Conservation (phyloP, 805 yeast species). For the Saccharomycopsis sp. region DNA sequence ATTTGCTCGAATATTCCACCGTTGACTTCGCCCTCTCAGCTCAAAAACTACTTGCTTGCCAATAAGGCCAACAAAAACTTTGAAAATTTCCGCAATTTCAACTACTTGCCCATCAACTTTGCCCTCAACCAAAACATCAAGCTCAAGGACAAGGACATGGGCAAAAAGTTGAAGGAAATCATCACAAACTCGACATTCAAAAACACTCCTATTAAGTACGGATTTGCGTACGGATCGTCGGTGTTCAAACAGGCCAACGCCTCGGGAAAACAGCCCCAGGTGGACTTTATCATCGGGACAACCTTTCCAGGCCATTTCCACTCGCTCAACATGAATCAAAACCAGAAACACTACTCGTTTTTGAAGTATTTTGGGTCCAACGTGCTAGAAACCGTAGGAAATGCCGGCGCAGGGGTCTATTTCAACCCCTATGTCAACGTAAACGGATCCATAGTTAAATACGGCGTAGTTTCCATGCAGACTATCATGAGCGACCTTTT, state of each 20-base stretch:
- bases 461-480: constrained; percentile 73
- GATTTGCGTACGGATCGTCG: constrained; percentile 95
- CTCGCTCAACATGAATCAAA: constrained; percentile 53
- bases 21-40: constrained; percentile 5
- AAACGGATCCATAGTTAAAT: constrained; percentile 53
- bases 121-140: constrained; percentile 19
- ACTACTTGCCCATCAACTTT: constrained; percentile 19
- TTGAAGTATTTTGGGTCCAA: constrained; percentile 54
- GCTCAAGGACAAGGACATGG: constrained; percentile 6
- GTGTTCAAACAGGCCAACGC: constrained; percentile 74
- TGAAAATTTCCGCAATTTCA: constrained; percentile 15
- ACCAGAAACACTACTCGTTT: constrained; percentile 73
- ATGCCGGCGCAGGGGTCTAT: constrained; percentile 82
- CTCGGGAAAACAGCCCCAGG: constrained; percentile 42
- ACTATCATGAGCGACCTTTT: constrained; percentile 59
- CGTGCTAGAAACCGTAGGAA: constrained; percentile 51
- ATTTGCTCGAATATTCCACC: constrained; percentile 22
- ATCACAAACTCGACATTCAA: constrained; percentile 33
- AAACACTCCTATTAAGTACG: constrained; percentile 62
- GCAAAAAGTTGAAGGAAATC: constrained; percentile 4
- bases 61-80: constrained; percentile 7
- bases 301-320: constrained; percentile 75
- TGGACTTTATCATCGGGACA: constrained; percentile 82
- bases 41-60: constrained; percentile 8
- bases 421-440: constrained; percentile 84